These are phyloP conservation scores for Kwoniella shandongensis DNA, from an alignment of 768 basidiomycete species.

Conservation along the genomic window DNA sequence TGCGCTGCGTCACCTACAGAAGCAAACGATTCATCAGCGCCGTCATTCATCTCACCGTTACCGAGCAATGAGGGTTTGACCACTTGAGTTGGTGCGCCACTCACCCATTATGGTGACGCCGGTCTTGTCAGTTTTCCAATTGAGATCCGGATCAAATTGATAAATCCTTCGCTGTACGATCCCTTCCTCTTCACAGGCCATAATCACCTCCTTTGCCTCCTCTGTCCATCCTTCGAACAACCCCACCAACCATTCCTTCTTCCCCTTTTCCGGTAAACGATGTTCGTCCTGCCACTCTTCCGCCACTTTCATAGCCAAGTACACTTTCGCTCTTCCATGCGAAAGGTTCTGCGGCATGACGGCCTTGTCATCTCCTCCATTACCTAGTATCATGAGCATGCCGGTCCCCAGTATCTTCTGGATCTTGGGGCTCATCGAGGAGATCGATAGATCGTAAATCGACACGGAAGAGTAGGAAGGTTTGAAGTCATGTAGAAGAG, in stretches of 20 bases:
- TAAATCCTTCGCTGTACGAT: slow-evolving; percentile 23
- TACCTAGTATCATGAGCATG: slow-evolving; percentile 45
- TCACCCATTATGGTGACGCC: slow-evolving; percentile 33
- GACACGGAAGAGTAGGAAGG: slow-evolving; percentile 54
- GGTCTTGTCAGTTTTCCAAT: slow-evolving; percentile 21
- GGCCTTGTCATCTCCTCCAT: slow-evolving; percentile 37
- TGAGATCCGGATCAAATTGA: slow-evolving; percentile 22
- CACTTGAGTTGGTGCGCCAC: neutral
- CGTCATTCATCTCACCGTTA: neutral
- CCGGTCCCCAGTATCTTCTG: slow-evolving; percentile 40
- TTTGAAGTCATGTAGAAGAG: slow-evolving; percentile 46
- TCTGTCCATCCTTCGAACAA: slow-evolving; percentile 29
- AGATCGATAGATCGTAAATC: slow-evolving; percentile 35
- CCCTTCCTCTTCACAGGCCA: slow-evolving; percentile 23
- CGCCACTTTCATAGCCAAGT: slow-evolving; percentile 25
- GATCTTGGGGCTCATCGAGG: slow-evolving; percentile 36
- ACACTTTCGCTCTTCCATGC: slow-evolving; percentile 43
- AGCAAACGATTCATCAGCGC: neutral
- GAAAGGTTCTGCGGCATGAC: slow-evolving; percentile 54
- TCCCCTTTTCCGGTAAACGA: slow-evolving; percentile 18
- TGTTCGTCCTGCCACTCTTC: slow-evolving; percentile 27
- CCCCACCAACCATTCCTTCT: slow-evolving; percentile 7
- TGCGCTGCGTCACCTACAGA: slow-evolving; percentile 56
- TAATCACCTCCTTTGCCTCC: slow-evolving; percentile 20
- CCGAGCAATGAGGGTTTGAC: neutral